phyloP scores from a whole-genome alignment of 768 basidiomycete genomes.

The Hemileccinum impolitum region DNA sequence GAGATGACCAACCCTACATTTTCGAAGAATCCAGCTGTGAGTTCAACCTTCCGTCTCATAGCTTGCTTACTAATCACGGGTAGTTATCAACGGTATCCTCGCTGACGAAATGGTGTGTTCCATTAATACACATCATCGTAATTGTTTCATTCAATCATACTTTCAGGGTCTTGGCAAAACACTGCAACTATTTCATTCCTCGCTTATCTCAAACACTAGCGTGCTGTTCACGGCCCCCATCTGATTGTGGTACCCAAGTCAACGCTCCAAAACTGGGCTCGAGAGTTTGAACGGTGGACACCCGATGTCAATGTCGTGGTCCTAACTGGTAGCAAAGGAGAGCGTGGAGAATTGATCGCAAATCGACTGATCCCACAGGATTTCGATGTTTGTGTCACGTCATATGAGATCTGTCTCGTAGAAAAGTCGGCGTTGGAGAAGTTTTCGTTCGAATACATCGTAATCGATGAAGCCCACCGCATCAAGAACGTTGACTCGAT shows the following conservation, averaged over 20 bases:
- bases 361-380: conserved; percentile 77
- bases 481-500: conserved; percentile 99
- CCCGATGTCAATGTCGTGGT: conserved; percentile 81
- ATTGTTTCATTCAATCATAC: conserved; percentile 2
- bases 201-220: conserved; percentile 87
- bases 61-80: conserved; percentile 4
- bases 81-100: no score
- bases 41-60: conserved; percentile 11
- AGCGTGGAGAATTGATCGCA: conserved; percentile 78
- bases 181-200: conserved; percentile 97
- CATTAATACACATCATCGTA: not conserved
- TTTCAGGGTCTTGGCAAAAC: conserved; percentile 94
- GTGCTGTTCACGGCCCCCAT: conserved; percentile 75
- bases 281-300: conserved; percentile 91
- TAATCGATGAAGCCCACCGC: conserved; percentile 97
- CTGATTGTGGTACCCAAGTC: conserved; percentile 98
- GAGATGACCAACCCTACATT: conserved; percentile 87
- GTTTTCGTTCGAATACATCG: conserved; percentile 96
- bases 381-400: conserved; percentile 93
- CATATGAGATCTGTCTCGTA: conserved; percentile 95
- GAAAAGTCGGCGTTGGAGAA: conserved; percentile 92
- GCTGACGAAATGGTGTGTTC: no score
- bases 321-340: conserved; percentile 86
- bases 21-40: conserved; percentile 92
- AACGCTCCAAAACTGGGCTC: conserved; percentile 93